These are phyloP conservation scores for Phialophora macrospora DNA, from an alignment of 2,329 filamentous ascomycete species.

Conservation along the genomic window DNA sequence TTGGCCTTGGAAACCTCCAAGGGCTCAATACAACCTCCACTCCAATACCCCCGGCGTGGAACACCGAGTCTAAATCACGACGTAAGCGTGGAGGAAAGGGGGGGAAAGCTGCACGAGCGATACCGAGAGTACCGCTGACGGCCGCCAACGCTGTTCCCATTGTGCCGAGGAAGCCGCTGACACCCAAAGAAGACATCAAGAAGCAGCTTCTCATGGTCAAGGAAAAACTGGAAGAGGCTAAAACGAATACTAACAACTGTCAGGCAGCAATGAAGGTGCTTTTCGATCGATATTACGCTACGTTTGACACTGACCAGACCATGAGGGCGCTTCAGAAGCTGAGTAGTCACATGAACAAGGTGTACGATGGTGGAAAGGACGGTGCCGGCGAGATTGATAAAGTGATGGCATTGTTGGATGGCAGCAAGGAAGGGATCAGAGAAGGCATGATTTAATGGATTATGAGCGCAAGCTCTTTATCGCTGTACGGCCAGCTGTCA, in stretches of 20 bases:
- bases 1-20: background rate
- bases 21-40: background rate
- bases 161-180: background rate
- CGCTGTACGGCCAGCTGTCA: background rate
- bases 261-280: slow-evolving; percentile 31
- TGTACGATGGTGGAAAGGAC: slow-evolving; percentile 27
- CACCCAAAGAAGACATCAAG: slow-evolving; percentile 14
- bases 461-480: background rate
- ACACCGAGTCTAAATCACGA: background rate
- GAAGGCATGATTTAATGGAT: background rate
- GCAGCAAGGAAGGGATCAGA: background rate
- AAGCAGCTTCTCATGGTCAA: slow-evolving; percentile 30
- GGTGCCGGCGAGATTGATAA: slow-evolving; percentile 28
- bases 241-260: slow-evolving; percentile 27
- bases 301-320: slow-evolving; percentile 28
- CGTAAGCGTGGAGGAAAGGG: background rate
- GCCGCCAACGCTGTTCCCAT: background rate
- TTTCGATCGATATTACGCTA: slow-evolving; percentile 26
- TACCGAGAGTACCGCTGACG: slow-evolving; percentile 3
- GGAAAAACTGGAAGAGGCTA: slow-evolving; percentile 23
- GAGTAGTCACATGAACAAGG: slow-evolving; percentile 28
- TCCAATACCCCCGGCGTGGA: background rate
- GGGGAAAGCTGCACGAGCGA: background rate
- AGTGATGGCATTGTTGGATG: slow-evolving; percentile 20
- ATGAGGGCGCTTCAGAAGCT: slow-evolving; percentile 29